Conservation (phyloP, 306 rosid genomes). For the Lagenaria siceraria region DNA sequence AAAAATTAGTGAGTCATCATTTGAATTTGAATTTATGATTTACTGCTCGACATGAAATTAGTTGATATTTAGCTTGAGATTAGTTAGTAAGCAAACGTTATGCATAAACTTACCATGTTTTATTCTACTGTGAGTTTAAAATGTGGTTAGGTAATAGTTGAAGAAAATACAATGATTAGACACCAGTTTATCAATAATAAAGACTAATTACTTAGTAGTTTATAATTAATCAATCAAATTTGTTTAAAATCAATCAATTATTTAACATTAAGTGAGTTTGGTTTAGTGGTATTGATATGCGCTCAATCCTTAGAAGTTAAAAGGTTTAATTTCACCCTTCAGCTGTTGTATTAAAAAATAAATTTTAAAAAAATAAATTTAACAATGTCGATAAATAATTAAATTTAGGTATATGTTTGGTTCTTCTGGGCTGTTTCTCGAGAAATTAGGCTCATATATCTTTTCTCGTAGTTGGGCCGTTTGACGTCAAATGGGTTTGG, state of each 20-base stretch:
- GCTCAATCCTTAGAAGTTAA: too few relatives aligned
- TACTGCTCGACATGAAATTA: neutral
- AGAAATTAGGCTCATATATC: neutral
- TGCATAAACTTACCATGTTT: too few relatives aligned
- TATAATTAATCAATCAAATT: neutral
- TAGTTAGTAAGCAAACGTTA: too few relatives aligned
- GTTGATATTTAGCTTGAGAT: too few relatives aligned
- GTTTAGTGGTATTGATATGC: too few relatives aligned
- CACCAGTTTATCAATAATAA: neutral
- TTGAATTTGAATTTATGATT: neutral
- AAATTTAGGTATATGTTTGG: too few relatives aligned
- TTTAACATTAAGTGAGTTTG: too few relatives aligned
- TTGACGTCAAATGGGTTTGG: neutral
- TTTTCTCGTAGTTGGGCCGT: neutral
- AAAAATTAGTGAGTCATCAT: neutral
- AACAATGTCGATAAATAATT: too few relatives aligned
- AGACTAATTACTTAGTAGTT: neutral
- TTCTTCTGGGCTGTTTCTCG: neutral
- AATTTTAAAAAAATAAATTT: too few relatives aligned
- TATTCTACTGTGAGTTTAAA: neutral
- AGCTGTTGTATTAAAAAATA: too few relatives aligned
- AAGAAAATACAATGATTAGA: neutral
- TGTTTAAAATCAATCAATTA: too few relatives aligned
- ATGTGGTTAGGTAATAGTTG: neutral
- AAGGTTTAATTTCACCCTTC: too few relatives aligned